phyloP scores from a whole-genome alignment of 1,284 basidiomycete species.

The Taiwanofungus camphoratus region DNA sequence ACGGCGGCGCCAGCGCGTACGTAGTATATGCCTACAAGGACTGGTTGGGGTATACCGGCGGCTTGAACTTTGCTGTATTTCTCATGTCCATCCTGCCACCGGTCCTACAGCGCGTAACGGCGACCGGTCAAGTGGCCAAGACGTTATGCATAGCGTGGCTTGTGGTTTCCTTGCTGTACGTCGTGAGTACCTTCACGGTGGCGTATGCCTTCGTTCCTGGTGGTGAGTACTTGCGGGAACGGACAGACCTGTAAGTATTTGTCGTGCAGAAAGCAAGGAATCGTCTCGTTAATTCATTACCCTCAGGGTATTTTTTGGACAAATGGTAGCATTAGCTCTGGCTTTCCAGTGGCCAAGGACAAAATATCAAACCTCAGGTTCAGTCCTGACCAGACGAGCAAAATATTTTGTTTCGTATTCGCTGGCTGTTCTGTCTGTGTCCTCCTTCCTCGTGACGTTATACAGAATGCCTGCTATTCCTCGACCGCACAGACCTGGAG shows the following conservation, averaged over 20 bases:
- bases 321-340: conserved; percentile 43
- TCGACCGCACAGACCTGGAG: conserved; percentile 58
- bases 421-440: conserved; percentile 40
- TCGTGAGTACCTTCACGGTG: conserved; percentile 72
- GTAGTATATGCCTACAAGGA: conserved; percentile 57
- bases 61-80: conserved; percentile 64
- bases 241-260: conserved; percentile 61
- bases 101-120: conserved; percentile 42
- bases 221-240: conserved; percentile 74
- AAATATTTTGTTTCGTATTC: conserved; percentile 19
- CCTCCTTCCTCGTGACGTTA: conserved; percentile 48
- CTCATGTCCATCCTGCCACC: conserved; percentile 59
- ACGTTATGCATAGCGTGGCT: conserved; percentile 55
- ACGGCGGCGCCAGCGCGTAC: conserved; percentile 47
- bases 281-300: too few species aligned
- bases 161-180: conserved; percentile 59
- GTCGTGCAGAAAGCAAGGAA: too few species aligned
- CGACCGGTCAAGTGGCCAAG: conserved; percentile 34
- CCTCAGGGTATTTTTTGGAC: conserved; percentile 44
- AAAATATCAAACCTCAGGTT: conserved; percentile 35
- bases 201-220: conserved; percentile 94
- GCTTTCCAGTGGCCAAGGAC: conserved; percentile 38
- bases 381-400: conserved; percentile 37
- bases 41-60: conserved; percentile 76
- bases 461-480: conserved; percentile 44